Evolutionary conservation across 2,329 filamentous ascomycete species (phyloP), one percentile per base, ranked within the genome.

Genomic region (Domatiomyces catenatus): DNA sequence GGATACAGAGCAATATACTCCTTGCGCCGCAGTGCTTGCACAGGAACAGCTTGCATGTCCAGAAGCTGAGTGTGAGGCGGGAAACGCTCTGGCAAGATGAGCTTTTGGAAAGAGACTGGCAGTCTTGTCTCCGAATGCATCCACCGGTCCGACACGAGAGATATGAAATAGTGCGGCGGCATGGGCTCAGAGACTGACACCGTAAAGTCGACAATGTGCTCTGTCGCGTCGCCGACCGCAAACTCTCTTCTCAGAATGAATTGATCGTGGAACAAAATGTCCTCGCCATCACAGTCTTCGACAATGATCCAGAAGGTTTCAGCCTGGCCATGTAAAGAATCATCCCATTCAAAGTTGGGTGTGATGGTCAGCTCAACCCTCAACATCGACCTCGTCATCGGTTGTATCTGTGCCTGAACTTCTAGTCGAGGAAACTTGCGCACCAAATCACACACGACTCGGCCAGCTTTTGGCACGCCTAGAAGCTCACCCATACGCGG

Each of bases 141-240:
- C 92, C 92, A 98, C 59, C 92, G 77, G 66, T 98, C 92, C 2
- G 90, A 96, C 18, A 95, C 71, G 42, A 98, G 79, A 0, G 88
- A 92, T 61, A 98, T 87, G 69, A 98, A 98, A 71, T 98, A 98
- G 66, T 98, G 94, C 0, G 93, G 92, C 12, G 92, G 92, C 85
- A 96, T 94, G 0, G 93, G 93, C 59, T 98, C 92, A 0, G 87
- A 89, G 58, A 98, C 94, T 0, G 92, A 86, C 2, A 96, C 90
- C 0, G 90, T 96, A 60, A 98, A 92, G 59, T 98, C 92, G 24
- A 98, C 84, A 8, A 95, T 69, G 67, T 98, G 92, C 69, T 96
- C 90, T 56, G 90, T 95, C 64, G 83, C 78, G 61, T 96, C 90
- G 1, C 83, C 76, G 53, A 80, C 72, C 3, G 88, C 89, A 62